phyloP scores from a whole-genome alignment of 495 filamentous ascomycete species.

The Pyronema omphalodes region DNA sequence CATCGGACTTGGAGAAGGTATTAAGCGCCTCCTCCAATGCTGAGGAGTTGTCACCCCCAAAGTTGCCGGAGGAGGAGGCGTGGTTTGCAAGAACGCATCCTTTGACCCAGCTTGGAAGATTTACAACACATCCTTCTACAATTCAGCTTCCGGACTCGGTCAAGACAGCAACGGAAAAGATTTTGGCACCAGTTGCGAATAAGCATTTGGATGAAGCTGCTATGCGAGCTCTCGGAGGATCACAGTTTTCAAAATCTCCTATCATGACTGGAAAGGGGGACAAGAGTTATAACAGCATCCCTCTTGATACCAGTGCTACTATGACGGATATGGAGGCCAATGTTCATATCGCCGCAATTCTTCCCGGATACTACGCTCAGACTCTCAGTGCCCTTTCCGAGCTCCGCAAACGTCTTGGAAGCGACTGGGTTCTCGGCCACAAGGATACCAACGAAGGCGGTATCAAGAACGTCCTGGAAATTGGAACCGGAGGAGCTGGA shows the following conservation, averaged over 20 bases:
- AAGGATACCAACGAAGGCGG: slow-evolving; percentile 34
- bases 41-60: slow-evolving; percentile 23
- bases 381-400: slow-evolving; percentile 59
- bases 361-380: slow-evolving; percentile 66
- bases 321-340: slow-evolving; percentile 85
- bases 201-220: slow-evolving; percentile 57
- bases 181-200: slow-evolving; percentile 47
- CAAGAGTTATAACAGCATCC: slow-evolving; percentile 39
- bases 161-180: slow-evolving; percentile 23
- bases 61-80: slow-evolving; percentile 24
- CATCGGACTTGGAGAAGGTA: slow-evolving; percentile 24
- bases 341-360: slow-evolving; percentile 54
- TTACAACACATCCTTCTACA: slow-evolving; percentile 48
- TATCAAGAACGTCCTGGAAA: slow-evolving; percentile 58
- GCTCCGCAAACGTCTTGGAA: slow-evolving; percentile 65
- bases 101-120: slow-evolving; percentile 43
- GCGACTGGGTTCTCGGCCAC: slow-evolving; percentile 53
- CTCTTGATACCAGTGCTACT: slow-evolving; percentile 37
- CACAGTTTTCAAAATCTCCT: slow-evolving; percentile 51
- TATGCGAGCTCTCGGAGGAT: slow-evolving; percentile 52
- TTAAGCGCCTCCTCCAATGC: slow-evolving; percentile 14
- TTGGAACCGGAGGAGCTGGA: slow-evolving; percentile 67
- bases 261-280: slow-evolving; percentile 25
- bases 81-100: slow-evolving; percentile 40
- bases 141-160: slow-evolving; percentile 42